Base-by-base conservation (phyloP, 2,329 filamentous ascomycete species). In the Neopestalotiopsis sp. region DNA sequence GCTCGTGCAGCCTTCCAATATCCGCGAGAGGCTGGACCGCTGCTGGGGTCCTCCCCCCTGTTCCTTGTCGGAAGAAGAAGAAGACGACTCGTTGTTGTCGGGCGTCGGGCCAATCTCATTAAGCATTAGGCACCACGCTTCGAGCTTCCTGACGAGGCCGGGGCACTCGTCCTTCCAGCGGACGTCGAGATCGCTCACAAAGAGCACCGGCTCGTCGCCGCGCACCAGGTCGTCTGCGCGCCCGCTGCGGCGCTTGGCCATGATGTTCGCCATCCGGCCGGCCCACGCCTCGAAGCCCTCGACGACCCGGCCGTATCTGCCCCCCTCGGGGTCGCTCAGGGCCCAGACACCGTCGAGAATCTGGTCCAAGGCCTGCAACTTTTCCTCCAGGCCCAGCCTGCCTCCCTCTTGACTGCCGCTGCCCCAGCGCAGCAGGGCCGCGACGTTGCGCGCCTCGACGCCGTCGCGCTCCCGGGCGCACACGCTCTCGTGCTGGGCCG, bases 261-360 rank as follows among this genome's bases (percentile, higher is more conserved):
- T 79, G 34, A 88, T 81, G n/a, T 82, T 81, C 17, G 81, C 81
- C 74, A 84, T 84, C 66, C 78, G 77, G 10, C 81, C 81, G 7
- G 85, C 80, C 90, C 90, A 92, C 64, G 78, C 81, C 77, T 91
- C 89, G 73, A 92, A 92, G 53, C 81, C 82, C 67, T 83, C 78
- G 38, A 89, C 85, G 0, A 88, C 79, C 24, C 87, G 83, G 13
- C 82, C 81, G 72, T 90, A 90, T 71, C 86, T 84, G 3, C 88
- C 89, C 1, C 88, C 89, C 1, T 84, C 86, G 0, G 83, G 79
- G 68, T 88, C 88, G 62, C 86, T 85, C 63, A 92, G 78, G 57
- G 81, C 79, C 87, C 89, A 91, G 1, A 91, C 79, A 1, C 87
- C 86, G 12, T 82, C 83, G 5, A 91, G 75, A 17, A 90, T 83